Percentiles rank a stretch among this genome's conserved stretches.
phyloP scores from a whole-genome alignment of 768 basidiomycete genomes.

The Podaxis sp. region DNA sequence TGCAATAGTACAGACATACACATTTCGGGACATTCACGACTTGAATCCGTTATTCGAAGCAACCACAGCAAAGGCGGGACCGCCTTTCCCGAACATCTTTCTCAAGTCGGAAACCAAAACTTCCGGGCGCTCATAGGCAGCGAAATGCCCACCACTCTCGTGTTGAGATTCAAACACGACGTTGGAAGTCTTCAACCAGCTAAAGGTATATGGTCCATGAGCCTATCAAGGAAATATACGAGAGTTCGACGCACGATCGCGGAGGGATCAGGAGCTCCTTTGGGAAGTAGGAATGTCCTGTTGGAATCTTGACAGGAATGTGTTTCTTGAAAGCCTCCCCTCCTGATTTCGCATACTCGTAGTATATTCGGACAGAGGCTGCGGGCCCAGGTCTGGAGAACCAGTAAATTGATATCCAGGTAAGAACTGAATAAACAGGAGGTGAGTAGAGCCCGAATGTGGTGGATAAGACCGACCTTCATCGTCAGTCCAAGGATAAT shows the following conservation, averaged over 20 bases:
- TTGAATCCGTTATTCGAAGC: slow-evolving; percentile 40
- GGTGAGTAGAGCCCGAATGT: not conserved
- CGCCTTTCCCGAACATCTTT: slow-evolving; percentile 56
- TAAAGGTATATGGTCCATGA: slow-evolving; percentile 20
- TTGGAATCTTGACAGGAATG: slow-evolving; percentile 35
- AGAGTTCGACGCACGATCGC: slow-evolving; percentile 26
- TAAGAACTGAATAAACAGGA: slow-evolving; percentile 39
- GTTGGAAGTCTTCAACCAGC: slow-evolving; percentile 41
- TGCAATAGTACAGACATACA: not conserved
- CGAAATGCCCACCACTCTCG: slow-evolving; percentile 57
- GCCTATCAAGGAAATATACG: not conserved
- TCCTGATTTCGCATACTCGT: slow-evolving; percentile 35
- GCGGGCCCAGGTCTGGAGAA: slow-evolving; percentile 60
- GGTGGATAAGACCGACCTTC: slow-evolving; percentile 33
- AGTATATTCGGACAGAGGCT: slow-evolving; percentile 59
- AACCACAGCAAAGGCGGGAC: slow-evolving; percentile 49
- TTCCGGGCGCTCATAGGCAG: slow-evolving; percentile 50
- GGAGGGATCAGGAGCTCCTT: slow-evolving; percentile 39
- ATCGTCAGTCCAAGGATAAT: slow-evolving; percentile 56
- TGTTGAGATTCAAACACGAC: slow-evolving; percentile 51
- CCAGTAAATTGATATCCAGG: slow-evolving; percentile 61
- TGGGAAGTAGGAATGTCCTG: slow-evolving; percentile 54
- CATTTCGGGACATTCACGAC: not conserved
- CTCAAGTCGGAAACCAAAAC: slow-evolving; percentile 48
- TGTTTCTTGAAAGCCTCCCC: slow-evolving; percentile 8